These are phyloP conservation scores for Isatis lusitanica DNA, from an alignment of 441 rosid genomes.

Conservation along the genomic window DNA sequence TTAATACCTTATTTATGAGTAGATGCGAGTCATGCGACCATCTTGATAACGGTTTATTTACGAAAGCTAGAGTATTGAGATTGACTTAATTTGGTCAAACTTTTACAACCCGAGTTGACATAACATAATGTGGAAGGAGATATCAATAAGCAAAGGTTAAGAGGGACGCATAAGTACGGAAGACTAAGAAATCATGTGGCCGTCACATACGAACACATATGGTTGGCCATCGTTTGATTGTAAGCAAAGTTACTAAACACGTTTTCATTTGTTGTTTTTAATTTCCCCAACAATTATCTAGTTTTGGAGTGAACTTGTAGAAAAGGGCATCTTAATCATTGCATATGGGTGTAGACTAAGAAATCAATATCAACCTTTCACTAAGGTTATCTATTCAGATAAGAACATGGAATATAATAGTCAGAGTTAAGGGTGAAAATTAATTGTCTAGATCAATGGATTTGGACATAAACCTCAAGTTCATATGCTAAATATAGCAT, in stretches of 20 bases:
- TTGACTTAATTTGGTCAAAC: conserved; percentile 23
- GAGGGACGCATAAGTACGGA: conserved; percentile 28
- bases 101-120: neutral
- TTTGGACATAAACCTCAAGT: neutral
- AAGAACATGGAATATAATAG: conserved; percentile 7
- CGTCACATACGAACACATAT: conserved; percentile 28
- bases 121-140: neutral
- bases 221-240: conserved; percentile 28
- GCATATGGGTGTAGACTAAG: conserved; percentile 16
- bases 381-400: conserved; percentile 23
- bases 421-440: conserved; percentile 7
- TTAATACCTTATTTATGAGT: neutral
- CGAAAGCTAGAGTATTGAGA: neutral
- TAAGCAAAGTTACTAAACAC: conserved; percentile 36
- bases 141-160: conserved; percentile 12
- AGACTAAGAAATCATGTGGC: conserved; percentile 19
- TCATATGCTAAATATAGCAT: neutral
- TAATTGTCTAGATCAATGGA: conserved; percentile 3
- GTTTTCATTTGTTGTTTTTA: conserved; percentile 25
- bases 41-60: neutral
- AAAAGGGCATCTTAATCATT: conserved; percentile 34
- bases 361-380: conserved; percentile 7
- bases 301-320: conserved; percentile 37
- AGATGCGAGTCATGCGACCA: neutral
- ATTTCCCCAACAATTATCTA: neutral